These are phyloP conservation scores for Plantago rigida DNA, from an alignment of 305 asterid species.

Conservation along the genomic window DNA sequence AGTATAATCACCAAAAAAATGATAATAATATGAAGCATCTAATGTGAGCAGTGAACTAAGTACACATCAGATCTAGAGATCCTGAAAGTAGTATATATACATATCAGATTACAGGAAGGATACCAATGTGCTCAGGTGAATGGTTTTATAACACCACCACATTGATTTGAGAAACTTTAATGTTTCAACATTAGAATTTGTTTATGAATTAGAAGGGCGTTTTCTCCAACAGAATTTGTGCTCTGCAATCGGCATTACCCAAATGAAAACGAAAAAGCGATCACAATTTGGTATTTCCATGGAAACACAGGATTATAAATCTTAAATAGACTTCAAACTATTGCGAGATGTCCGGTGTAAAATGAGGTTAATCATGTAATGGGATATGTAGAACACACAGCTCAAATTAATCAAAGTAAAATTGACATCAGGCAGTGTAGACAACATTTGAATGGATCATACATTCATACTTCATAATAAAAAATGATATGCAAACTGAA, in stretches of 20 bases:
- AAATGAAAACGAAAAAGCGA: too few species aligned
- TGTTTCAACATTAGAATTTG: not conserved
- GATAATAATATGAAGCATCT: slow-evolving; percentile 16
- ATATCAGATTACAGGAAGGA: slow-evolving; percentile 13
- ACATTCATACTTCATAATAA: slow-evolving; percentile 3
- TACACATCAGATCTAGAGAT: slow-evolving; percentile 16
- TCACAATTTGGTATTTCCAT: too few species aligned
- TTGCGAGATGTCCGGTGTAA: not conserved
- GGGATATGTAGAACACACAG: not conserved
- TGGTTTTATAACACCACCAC: not conserved
- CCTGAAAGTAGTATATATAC: slow-evolving; percentile 14
- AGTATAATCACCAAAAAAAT: slow-evolving; percentile 20
- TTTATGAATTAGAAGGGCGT: not conserved
- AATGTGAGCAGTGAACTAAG: slow-evolving; percentile 4
- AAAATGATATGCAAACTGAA: slow-evolving; percentile 13
- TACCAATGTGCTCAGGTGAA: slow-evolving; percentile 11
- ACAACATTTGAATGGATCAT: not conserved
- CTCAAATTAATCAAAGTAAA: not conserved
- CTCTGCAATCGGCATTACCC: too few species aligned
- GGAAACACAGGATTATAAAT: too few species aligned
- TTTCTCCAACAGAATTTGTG: too few species aligned
- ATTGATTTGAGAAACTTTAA: not conserved
- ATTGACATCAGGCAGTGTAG: not conserved
- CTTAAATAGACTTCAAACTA: not conserved
- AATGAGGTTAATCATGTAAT: not conserved